Evolutionary conservation across 306 rosid species (phyloP).

Genomic region (Castanea crenata): DNA sequence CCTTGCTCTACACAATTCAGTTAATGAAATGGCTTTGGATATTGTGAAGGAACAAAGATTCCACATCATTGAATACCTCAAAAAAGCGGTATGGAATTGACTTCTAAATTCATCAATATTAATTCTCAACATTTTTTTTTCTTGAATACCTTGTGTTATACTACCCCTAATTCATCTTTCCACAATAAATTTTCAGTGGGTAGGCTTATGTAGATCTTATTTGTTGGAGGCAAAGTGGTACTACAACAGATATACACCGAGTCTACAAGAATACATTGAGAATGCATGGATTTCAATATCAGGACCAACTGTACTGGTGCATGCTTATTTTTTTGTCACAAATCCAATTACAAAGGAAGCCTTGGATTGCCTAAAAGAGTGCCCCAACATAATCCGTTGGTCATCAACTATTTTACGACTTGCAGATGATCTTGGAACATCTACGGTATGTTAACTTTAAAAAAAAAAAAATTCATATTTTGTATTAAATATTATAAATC

Average conservation of each 20-base stretch:
- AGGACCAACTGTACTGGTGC: not conserved
- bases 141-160: not conserved
- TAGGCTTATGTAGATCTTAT: slow-evolving; percentile 9
- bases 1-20: not conserved
- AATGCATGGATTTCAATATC: slow-evolving; percentile 17
- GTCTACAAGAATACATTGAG: slow-evolving; percentile 4
- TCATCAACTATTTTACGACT: slow-evolving; percentile 6
- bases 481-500: too few species aligned
- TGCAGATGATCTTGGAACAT: slow-evolving; percentile 21
- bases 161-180: not conserved
- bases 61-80: not conserved
- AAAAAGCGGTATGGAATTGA: not conserved
- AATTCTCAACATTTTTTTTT: not conserved
- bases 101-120: not conserved
- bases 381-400: not conserved
- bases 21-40: not conserved
- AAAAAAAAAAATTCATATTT: too few species aligned
- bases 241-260: not conserved
- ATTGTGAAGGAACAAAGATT: not conserved
- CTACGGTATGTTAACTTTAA: not conserved
- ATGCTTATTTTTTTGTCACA: not conserved
- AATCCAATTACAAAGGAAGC: not conserved
- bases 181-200: not conserved
- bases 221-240: slow-evolving; percentile 13
- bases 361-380: not conserved